Evolutionary conservation across 306 rosid genomes (phyloP).

Genomic region (Vigna unguiculata): DNA sequence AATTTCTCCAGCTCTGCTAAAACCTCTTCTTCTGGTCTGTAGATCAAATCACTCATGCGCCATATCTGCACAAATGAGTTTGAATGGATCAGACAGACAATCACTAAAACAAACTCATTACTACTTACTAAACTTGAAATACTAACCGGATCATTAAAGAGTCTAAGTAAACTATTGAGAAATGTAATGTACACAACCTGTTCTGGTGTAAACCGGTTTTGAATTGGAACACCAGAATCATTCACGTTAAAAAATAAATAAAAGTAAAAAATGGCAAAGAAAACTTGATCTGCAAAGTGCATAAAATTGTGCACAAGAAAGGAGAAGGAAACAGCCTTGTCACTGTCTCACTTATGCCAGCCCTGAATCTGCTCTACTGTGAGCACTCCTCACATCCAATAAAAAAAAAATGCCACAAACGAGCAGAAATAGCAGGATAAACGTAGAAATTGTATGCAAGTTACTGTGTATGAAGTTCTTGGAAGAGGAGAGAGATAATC

Average conservation of each 20-base stretch:
- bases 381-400: not conserved
- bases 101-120: not conserved
- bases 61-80: slow-evolving; percentile 75
- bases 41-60: slow-evolving; percentile 98
- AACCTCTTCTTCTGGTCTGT: slow-evolving; percentile 97
- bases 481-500: not conserved
- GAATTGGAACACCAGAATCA: not conserved
- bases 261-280: not conserved
- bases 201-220: not conserved
- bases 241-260: not conserved
- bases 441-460: not conserved
- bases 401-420: not conserved
- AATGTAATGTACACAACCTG: not conserved
- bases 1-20: slow-evolving; percentile 94
- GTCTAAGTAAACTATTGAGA: not conserved
- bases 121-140: not conserved
- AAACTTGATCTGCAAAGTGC: not conserved
- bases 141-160: not conserved
- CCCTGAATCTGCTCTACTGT: no score
- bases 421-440: not conserved
- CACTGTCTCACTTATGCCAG: no score
- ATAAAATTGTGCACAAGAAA: not conserved
- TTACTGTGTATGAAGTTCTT: not conserved
- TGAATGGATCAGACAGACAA: slow-evolving; percentile 25
- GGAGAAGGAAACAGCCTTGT: no score